phyloP scores from a whole-genome alignment of 768 basidiomycete genomes.

The Psilocybe tampanensis region DNA sequence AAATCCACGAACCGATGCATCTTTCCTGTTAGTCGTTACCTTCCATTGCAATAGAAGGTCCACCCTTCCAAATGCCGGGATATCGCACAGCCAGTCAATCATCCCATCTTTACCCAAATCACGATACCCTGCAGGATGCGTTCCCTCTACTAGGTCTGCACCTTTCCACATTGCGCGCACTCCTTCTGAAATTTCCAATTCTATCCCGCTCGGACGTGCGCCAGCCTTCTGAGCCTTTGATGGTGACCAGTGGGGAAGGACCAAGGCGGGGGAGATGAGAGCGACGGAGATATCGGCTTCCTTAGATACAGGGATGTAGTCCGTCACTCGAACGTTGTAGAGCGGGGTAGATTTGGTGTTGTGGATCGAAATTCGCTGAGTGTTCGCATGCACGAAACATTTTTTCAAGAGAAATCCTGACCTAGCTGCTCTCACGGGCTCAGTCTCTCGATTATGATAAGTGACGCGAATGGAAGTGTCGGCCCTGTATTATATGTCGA shows the following conservation, averaged over 20 bases:
- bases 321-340: slow-evolving; percentile 30
- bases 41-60: slow-evolving; percentile 36
- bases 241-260: slow-evolving; percentile 4
- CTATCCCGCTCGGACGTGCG: background rate
- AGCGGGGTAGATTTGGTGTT: slow-evolving; percentile 34
- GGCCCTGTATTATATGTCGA: slow-evolving; percentile 20
- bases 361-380: slow-evolving; percentile 35
- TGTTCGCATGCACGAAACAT: slow-evolving; percentile 23
- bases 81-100: slow-evolving; percentile 30
- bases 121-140: slow-evolving; percentile 14
- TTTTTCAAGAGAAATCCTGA: slow-evolving; percentile 36
- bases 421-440: slow-evolving; percentile 23
- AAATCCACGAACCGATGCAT: slow-evolving; percentile 4
- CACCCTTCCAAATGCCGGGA: slow-evolving; percentile 30
- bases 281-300: slow-evolving; percentile 35
- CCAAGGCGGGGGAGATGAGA: slow-evolving; percentile 29
- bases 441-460: slow-evolving; percentile 32
- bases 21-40: slow-evolving; percentile 20
- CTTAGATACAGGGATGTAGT: slow-evolving; percentile 37
- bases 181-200: slow-evolving; percentile 15
- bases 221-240: background rate
- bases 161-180: slow-evolving; percentile 35
- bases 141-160: slow-evolving; percentile 19
- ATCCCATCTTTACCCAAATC: slow-evolving; percentile 33
- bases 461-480: slow-evolving; percentile 39